These are phyloP conservation scores for Ustilago shanxiensis DNA, from an alignment of 1,284 basidiomycete species.

Conservation along the genomic window DNA sequence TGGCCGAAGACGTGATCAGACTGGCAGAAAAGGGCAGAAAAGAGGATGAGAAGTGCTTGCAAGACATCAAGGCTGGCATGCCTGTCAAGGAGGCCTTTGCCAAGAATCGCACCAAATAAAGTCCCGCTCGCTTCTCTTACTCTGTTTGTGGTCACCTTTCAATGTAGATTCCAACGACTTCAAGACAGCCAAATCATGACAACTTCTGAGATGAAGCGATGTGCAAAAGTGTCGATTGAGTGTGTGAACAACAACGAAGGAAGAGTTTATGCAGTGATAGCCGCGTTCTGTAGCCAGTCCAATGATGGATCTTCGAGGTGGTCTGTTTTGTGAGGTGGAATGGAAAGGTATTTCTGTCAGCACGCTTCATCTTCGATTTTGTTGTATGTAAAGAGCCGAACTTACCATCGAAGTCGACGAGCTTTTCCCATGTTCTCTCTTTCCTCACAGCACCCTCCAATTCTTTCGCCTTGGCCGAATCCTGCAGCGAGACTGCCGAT, in stretches of 20 bases:
- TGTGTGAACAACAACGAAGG: background rate
- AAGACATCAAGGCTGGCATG: constrained; percentile 81
- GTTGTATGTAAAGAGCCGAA: background rate
- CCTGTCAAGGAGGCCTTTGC: constrained; percentile 83
- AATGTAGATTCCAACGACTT: background rate
- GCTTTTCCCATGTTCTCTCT: constrained; percentile 26
- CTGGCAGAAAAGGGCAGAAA: constrained; percentile 77
- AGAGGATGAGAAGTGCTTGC: constrained; percentile 81
- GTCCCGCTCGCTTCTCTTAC: background rate
- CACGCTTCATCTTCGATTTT: background rate
- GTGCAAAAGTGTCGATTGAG: background rate
- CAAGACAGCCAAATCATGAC: background rate
- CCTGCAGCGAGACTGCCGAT: constrained; percentile 19
- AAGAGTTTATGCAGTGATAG: constrained; percentile 25
- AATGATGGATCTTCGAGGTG: constrained; percentile 46
- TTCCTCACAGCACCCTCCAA: constrained; percentile 29
- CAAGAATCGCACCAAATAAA: constrained; percentile 78
- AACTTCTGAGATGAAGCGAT: background rate
- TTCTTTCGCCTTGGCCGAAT: constrained; percentile 11
- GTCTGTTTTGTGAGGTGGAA: constrained; percentile 20
- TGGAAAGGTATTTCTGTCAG: background rate
- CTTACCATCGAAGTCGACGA: constrained; percentile 51
- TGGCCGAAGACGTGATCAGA: constrained; percentile 76
- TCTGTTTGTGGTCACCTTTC: background rate
- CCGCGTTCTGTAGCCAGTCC: constrained; percentile 45